Percentiles rank a stretch among this genome's conserved stretches.
Conservation (phyloP, 2,329 filamentous ascomycete species). For the Aspergillus pseudoglaucus region DNA sequence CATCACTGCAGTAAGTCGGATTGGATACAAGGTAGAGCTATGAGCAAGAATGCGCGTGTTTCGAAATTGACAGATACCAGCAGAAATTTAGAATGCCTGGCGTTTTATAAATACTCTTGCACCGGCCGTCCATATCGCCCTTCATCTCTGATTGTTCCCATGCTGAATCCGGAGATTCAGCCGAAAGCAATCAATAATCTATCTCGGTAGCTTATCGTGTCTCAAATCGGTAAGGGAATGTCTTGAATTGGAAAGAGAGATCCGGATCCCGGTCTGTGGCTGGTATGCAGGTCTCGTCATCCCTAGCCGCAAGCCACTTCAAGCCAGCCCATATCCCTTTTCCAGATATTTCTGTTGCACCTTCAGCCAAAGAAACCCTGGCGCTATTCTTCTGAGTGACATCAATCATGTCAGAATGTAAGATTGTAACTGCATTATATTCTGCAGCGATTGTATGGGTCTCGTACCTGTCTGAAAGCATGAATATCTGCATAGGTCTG, state of each 20-base stretch:
- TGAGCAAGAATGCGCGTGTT: background rate
- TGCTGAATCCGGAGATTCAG: background rate
- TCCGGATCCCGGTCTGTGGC: background rate
- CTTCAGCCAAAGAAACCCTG: too few species aligned
- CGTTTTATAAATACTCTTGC: background rate
- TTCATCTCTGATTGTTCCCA: background rate
- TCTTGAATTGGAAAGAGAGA: background rate
- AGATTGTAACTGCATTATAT: too few species aligned
- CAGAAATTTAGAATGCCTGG: background rate
- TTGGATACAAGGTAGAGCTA: background rate
- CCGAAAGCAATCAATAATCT: background rate
- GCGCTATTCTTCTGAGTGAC: too few species aligned
- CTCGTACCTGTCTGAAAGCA: too few species aligned
- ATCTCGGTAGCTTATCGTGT: background rate
- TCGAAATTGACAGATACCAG: too few species aligned
- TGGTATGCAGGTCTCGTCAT: background rate
- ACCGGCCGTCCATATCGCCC: background rate
- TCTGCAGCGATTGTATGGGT: too few species aligned
- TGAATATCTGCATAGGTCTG: too few species aligned
- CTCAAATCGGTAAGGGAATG: background rate
- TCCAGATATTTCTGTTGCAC: background rate
- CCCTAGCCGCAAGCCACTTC: background rate
- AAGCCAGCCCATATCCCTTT: background rate
- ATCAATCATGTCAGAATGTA: too few species aligned
- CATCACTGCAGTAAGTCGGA: background rate